These are phyloP conservation scores for Protomyces gravidus DNA, from an alignment of 1,139 yeast species.

Conservation along the genomic window DNA sequence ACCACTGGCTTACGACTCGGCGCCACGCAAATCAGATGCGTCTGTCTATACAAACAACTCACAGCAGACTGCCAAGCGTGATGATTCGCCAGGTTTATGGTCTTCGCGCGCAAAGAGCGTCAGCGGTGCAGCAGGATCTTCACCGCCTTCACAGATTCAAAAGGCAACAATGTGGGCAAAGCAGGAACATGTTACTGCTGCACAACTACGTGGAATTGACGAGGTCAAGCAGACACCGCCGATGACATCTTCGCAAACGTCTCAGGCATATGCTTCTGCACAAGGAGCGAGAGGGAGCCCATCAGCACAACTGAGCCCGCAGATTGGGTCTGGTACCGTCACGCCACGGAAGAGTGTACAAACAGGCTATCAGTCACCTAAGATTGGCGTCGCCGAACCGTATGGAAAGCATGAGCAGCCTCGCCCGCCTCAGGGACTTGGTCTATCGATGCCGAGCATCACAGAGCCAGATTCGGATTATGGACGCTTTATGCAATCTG, in stretches of 20 bases:
- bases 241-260: neutral
- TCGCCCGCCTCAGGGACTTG: neutral
- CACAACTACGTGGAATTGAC: neutral
- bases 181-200: neutral
- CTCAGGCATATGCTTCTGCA: neutral
- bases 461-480: constrained; percentile 21
- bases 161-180: neutral
- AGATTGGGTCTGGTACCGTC: neutral
- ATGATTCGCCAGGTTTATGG: neutral
- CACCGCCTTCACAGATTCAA: neutral
- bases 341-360: neutral
- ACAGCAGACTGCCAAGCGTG: neutral
- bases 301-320: neutral
- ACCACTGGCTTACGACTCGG: neutral
- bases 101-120: neutral
- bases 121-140: neutral
- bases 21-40: neutral
- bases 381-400: neutral
- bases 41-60: neutral
- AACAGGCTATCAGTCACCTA: neutral
- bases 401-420: neutral
- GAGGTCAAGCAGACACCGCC: neutral
- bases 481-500: constrained; percentile 14
- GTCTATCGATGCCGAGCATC: neutral
- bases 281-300: neutral